phyloP scores from a whole-genome alignment of 2,329 filamentous ascomycete genomes.

The Colletotrichum tropicale region DNA sequence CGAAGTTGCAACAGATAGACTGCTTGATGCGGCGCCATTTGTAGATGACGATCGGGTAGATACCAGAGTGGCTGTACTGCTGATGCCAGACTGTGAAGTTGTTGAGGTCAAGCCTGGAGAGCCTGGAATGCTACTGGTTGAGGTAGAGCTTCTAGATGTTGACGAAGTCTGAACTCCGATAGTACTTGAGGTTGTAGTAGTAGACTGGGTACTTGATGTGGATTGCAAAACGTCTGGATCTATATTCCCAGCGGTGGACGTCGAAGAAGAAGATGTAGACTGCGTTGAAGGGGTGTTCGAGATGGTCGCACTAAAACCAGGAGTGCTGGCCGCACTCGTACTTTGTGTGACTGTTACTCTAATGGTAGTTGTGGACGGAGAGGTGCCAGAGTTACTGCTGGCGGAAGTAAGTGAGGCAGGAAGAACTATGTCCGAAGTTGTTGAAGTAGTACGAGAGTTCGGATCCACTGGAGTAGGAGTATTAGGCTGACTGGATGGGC shows the following conservation, averaged over 20 bases:
- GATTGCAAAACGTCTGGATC: not conserved
- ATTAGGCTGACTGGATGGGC: not conserved
- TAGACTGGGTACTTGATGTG: not conserved
- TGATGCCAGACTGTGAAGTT: not conserved
- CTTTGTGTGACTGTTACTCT: not conserved
- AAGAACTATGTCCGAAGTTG: not conserved
- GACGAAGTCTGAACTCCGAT: not conserved
- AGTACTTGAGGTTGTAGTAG: not conserved
- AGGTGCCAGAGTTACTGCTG: not conserved
- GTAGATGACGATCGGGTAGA: not conserved
- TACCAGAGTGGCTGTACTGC: rapidly evolving
- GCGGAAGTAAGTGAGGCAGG: not conserved
- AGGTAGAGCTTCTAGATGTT: not conserved
- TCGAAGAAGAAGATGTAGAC: not conserved
- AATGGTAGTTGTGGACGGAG: not conserved
- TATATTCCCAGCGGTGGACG: not conserved
- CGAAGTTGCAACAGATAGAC: not conserved
- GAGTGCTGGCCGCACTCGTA: not conserved
- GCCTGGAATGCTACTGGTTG: not conserved
- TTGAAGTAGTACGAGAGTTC: not conserved
- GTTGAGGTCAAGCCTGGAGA: not conserved
- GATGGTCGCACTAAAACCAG: not conserved
- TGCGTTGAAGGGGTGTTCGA: not conserved
- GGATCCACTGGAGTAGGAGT: not conserved
- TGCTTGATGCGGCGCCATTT: not conserved